phyloP scores from a whole-genome alignment of 2,329 filamentous ascomycete genomes.

The Phyllosticta citribraziliensis region DNA sequence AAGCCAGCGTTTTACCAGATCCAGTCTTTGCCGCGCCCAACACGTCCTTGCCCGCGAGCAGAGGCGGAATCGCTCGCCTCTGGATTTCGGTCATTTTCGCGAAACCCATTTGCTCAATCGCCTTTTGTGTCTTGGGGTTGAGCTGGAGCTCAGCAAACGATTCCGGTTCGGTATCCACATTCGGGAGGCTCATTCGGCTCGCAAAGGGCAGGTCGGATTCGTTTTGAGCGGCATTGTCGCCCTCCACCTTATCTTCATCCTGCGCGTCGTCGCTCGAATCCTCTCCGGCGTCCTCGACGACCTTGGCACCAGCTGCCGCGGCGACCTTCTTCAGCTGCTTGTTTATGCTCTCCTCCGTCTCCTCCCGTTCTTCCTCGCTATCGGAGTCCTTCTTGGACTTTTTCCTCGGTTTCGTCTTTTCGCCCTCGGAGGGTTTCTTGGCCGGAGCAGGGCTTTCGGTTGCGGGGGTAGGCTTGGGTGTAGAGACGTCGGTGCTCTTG shows the following conservation, averaged over 20 bases:
- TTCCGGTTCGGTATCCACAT: slow-evolving; percentile 51
- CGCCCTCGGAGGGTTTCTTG: slow-evolving; percentile 21
- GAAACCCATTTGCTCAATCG: slow-evolving; percentile 86
- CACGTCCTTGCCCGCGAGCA: slow-evolving; percentile 83
- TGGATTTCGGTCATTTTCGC: slow-evolving; percentile 94
- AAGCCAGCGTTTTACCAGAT: slow-evolving; percentile 89
- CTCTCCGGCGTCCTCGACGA: not conserved
- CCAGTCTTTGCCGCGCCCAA: slow-evolving; percentile 94
- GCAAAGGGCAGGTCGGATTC: slow-evolving; percentile 37
- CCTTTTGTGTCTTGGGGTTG: slow-evolving; percentile 79
- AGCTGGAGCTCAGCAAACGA: slow-evolving; percentile 75
- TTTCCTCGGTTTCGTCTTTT: slow-evolving; percentile 28
- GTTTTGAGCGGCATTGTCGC: not conserved
- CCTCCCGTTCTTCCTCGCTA: slow-evolving; percentile 23
- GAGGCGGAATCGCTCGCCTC: slow-evolving; percentile 72
- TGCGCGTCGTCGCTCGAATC: not conserved
- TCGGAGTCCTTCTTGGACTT: slow-evolving; percentile 30
- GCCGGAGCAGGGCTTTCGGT: slow-evolving; percentile 21
- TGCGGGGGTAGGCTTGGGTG: slow-evolving; percentile 14
- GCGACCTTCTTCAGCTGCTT: slow-evolving; percentile 10
- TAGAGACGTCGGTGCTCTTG: slow-evolving; percentile 21
- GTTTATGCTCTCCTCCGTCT: slow-evolving; percentile 14
- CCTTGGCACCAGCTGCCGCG: slow-evolving; percentile 22
- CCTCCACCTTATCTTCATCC: slow-evolving; percentile 22
- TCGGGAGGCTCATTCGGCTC: slow-evolving; percentile 47